Evolutionary conservation across 2,329 filamentous ascomycete genomes (phyloP).

Genomic region (Nothophaeocryptopus gaeumannii): DNA sequence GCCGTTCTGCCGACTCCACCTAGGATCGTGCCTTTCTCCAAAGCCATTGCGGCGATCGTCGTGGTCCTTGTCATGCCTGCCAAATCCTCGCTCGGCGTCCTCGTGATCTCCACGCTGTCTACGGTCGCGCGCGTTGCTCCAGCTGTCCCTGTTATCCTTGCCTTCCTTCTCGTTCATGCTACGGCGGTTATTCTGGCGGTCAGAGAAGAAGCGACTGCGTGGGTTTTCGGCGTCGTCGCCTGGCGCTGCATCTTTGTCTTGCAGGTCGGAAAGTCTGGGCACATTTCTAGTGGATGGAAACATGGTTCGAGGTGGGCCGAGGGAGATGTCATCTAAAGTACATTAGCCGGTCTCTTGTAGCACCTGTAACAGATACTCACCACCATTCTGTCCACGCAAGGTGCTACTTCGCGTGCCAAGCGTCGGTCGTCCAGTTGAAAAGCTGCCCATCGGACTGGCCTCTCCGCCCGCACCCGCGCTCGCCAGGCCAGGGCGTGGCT

Average conservation of each 20-base stretch:
- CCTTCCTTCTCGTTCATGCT: constrained; percentile 37
- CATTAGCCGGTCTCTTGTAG: constrained; percentile 11
- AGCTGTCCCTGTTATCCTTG: constrained; percentile 64
- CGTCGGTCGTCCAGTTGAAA: constrained; percentile 34
- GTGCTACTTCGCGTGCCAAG: constrained; percentile 28
- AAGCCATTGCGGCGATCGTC: constrained; percentile 62
- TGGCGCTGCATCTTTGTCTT: constrained; percentile 37
- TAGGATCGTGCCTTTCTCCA: constrained; percentile 68
- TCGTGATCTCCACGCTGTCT: constrained; percentile 35
- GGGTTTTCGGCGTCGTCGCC: constrained; percentile 38
- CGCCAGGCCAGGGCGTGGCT: constrained; percentile 11
- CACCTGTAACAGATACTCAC: constrained; percentile 20
- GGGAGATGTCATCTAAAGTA: constrained; percentile 76
- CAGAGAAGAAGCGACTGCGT: constrained; percentile 42
- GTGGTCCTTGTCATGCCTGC: constrained; percentile 40
- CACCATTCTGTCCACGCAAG: constrained; percentile 21
- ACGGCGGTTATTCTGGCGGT: constrained; percentile 44
- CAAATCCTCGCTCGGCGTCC: constrained; percentile 56
- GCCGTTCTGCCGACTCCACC: constrained; percentile 48
- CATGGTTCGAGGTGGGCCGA: constrained; percentile 77
- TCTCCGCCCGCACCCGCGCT: constrained; percentile 9
- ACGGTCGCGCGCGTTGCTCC: constrained; percentile 70
- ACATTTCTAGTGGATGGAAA: constrained; percentile 72
- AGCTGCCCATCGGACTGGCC: constrained; percentile 36
- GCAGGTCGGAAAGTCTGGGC: constrained; percentile 36